Base-by-base conservation (phyloP, 345 rosid genomes). In the Acer saccharum region DNA sequence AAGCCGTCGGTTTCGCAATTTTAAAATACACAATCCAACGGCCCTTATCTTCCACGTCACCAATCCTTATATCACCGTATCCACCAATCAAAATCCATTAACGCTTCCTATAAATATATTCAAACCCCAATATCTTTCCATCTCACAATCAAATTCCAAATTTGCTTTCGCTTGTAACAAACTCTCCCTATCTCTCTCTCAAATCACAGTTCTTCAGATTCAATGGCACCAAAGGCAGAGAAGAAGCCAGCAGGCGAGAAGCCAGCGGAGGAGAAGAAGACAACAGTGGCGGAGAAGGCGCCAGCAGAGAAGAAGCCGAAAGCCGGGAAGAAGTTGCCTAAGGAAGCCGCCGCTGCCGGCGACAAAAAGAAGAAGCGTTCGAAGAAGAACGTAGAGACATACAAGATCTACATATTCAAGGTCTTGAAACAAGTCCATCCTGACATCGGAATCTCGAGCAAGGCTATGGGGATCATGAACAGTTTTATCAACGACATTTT, bases 321-420 rank as follows among this genome's bases (percentile, higher is more conserved):
- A 79, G 97, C 95, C 35, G 94, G 94, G 0, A 93, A 93, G 83
- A 91, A 91, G 72, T 87, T 93, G 2, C 93, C 96, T 0, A 91
- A 93, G 74, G 96, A 93, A 69, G 94, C 87, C 17, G 85, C 85
- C 1, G 86, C 81, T 0, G 82, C 87, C 2, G 81, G 76, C 0
- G 93, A 93, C 66, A 93, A 90, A 89, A 93, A 89, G 87, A 93
- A 90, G 87, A 91, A 89, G 89, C 27, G 86, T 2, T 0, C 7
- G 13, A 93, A 91, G 96, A 93, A 91, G 79, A 87, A 86, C 69
- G 61, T 32, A 0, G 96, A 93, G 88, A 91, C 97, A 0, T 90
- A 93, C 88, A 93, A 93, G 93, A 93, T 91, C 85, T 93, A 91
- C 77, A 91, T 91, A 73, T 91, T 91, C 85, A 89, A 89, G 83